Percentiles rank a stretch among this genome's conserved stretches.
These are phyloP conservation scores for Euphorbia schlechtendalii DNA, from an alignment of 441 rosid genomes.

Conservation along the genomic window DNA sequence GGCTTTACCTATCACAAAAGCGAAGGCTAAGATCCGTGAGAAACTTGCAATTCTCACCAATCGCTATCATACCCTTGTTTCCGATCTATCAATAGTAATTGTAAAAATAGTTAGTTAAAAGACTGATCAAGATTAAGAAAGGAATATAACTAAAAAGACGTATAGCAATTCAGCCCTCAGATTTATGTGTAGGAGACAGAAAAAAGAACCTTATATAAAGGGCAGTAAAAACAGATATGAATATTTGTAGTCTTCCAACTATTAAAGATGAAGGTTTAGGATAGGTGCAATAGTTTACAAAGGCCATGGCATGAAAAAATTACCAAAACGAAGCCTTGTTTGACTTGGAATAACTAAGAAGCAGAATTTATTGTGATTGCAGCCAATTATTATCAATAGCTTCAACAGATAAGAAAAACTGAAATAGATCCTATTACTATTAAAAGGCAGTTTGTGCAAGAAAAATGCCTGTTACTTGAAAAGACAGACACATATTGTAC, in stretches of 20 bases:
- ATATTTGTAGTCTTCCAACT: background rate
- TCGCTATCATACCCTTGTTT: conserved; percentile 64
- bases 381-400: background rate
- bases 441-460: background rate
- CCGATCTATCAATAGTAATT: conserved; percentile 45
- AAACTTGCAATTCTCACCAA: conserved; percentile 69
- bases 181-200: background rate
- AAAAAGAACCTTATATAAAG: background rate
- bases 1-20: conserved; percentile 67
- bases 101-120: conserved; percentile 8
- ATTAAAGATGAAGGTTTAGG: background rate
- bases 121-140: background rate
- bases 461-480: background rate
- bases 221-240: background rate
- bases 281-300: background rate
- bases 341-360: background rate
- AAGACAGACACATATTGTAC: background rate
- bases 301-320: background rate
- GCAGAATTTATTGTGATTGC: background rate
- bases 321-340: background rate
- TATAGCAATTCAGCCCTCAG: background rate
- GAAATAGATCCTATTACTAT: background rate
- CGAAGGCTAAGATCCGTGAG: conserved; percentile 80
- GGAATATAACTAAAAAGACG: background rate
- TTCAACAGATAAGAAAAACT: background rate